phyloP scores from a whole-genome alignment of 352 stramenopile species.

The Ophiocytium majus region DNA sequence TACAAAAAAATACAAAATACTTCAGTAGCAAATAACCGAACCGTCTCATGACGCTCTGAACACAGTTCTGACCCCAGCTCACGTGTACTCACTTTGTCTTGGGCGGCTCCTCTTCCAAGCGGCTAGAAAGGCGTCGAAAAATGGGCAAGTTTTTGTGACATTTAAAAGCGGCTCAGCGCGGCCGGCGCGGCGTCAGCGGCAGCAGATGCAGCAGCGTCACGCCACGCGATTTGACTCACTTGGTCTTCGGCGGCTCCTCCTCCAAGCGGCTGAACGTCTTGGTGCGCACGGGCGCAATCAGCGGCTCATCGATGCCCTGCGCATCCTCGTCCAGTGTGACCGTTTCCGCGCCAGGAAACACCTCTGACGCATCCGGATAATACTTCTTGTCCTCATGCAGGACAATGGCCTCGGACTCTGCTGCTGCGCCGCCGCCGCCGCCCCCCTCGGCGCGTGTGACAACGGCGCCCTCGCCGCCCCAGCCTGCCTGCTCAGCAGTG shows the following conservation, averaged over 20 bases:
- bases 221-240: no score
- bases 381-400: slow-evolving; percentile 99
- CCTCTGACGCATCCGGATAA: slow-evolving; percentile 93
- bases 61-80: no score
- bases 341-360: slow-evolving; percentile 93
- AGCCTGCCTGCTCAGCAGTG: slow-evolving; percentile 39
- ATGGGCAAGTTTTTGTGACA: no score
- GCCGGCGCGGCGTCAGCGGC: no score
- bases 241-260: slow-evolving; percentile 63
- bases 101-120: no score
- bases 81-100: no score
- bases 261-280: slow-evolving; percentile 87
- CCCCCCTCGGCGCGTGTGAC: slow-evolving; percentile 45
- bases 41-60: no score
- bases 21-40: no score
- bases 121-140: no score
- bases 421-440: slow-evolving; percentile 39
- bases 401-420: slow-evolving; percentile 76
- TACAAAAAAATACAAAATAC: no score
- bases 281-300: slow-evolving; percentile 90
- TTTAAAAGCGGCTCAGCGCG: no score
- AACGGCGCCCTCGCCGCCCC: slow-evolving; percentile 45
- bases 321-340: slow-evolving; percentile 98
- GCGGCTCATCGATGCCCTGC: slow-evolving; percentile 94
- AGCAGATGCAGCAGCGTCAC: no score